Evolutionary conservation across 352 stramenopile genomes (phyloP), one percentile per base, ranked within the genome.

Genomic region (Saprolegnia parasitica): DNA sequence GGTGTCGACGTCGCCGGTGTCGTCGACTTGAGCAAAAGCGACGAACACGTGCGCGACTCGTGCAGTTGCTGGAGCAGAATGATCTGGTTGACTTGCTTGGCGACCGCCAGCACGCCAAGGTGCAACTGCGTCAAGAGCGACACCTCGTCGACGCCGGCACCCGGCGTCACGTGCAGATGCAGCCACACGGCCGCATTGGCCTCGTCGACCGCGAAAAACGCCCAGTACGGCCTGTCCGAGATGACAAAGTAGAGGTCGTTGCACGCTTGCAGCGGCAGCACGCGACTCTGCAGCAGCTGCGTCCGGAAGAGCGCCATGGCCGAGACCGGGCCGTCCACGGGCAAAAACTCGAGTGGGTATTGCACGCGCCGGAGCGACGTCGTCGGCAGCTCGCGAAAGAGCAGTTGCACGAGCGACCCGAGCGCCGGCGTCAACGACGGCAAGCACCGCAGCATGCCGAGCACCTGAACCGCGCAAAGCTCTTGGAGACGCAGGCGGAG

Each of bases 71-170:
- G 58, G 21, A 96, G 75, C 15, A 96, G 73, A 39, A 96, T 54
- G 50, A 83, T 92, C 66, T 96, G 88, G 58, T 96, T 96, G 45
- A 96, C 88, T 49, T 82, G 81, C 64, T 88, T 90, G 56, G 81
- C 90, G 5, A 91, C 71, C 16, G 76, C 71, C 32, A 83, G 80
- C 16, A 96, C 73, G 4, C 81, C 82, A 18, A 96, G 65, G 26
- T 94, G 87, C 49, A 96, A 77, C 11, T 74, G 66, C 9, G 87
- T 96, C 13, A 96, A 74, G 52, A 91, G 77, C 47, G 68, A 55
- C 15, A 96, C 73, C 0, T 83, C 77, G 62, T 93, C 81, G 37
- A 89, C 76, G 20, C 64, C 37, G 6, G 62, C 46, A 16, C 71
- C 23, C 35, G 66, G 71, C 40, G 49, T 57, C 16, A 58, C 79